Base-by-base conservation (phyloP, 345 rosid genomes). In the Murraya koenigii region DNA sequence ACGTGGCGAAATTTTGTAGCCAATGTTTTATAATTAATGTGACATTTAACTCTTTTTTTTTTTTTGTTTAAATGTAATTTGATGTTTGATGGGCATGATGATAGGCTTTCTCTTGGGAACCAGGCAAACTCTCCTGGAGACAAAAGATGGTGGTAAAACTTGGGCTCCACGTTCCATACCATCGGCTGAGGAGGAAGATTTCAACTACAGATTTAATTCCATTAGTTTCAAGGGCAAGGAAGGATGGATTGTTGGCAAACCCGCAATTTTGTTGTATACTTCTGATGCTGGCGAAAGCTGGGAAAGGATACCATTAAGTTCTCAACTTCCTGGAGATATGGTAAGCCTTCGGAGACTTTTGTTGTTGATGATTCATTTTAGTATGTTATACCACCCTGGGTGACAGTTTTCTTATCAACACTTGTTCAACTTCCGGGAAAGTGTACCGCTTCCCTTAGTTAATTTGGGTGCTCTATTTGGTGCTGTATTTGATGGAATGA, bases 181-280 rank as follows among this genome's bases (percentile, higher is more conserved):
- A 3, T 91, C 99, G 0, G 99, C 98, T 2, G 98, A 95, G 83
- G 99, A 95, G 25, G 99, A 95, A 75, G 99, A 95, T 80, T 95
- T 95, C 83, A 95, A 95, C 79, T 95, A 93, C 41, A 91, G 99
- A 74, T 95, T 95, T 79, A 95, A 95, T 82, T 89, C 98, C 17
- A 88, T 93, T 49, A 92, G 96, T 71, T 95, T 95, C 78, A 84
- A 83, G 75, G 98, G 98, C 20, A 95, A 92, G 81, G 93, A 95
- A 81, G 99, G 99, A 7, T 95, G 99, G 98, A 95, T 95, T 80
- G 91, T 95, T 66, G 96, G 98, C 20, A 95, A 95, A 75, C 99
- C 98, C 71, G 87, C 96, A 7, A 93, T 95, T 76, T 90, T 95
- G 81, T 78, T 95, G 86, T 85, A 95, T 82, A 95, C 97, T 44